Conservation (phyloP, 2,329 filamentous ascomycete species). For the Penicillium occitanis region DNA sequence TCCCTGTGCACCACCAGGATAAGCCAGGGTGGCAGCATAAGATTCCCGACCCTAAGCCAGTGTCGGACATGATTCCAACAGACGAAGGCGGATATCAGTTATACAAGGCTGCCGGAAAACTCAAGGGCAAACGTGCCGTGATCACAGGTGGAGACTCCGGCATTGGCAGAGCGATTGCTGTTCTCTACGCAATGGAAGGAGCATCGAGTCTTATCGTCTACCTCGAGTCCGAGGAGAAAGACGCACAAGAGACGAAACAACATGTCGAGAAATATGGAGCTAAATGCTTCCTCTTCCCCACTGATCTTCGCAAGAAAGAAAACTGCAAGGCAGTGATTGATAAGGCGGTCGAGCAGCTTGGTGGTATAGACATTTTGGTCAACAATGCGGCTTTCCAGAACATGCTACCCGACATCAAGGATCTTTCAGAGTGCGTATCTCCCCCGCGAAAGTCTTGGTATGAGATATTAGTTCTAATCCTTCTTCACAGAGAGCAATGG, state of each 20-base stretch:
- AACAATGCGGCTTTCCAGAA: constrained; percentile 75
- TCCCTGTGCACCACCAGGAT: constrained; percentile 54
- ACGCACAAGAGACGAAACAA: constrained; percentile 72
- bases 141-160: constrained; percentile 81
- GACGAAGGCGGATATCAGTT: constrained; percentile 65
- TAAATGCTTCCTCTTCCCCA: constrained; percentile 63
- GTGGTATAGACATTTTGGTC: constrained; percentile 65
- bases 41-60: constrained; percentile 58
- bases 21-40: constrained; percentile 56
- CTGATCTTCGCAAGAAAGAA: constrained; percentile 63
- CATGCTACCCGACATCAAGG: constrained; percentile 69
- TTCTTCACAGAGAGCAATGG: constrained; percentile 66
- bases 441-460: too few species aligned
- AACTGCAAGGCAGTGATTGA: constrained; percentile 71
- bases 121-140: constrained; percentile 70
- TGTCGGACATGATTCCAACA: constrained; percentile 65
- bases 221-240: constrained; percentile 71
- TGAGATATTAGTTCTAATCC: not conserved
- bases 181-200: constrained; percentile 79
- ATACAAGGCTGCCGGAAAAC: constrained; percentile 74
- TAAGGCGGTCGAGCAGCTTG: constrained; percentile 64
- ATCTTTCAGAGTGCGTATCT: constrained; percentile 63
- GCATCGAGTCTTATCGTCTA: constrained; percentile 73
- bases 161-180: constrained; percentile 72
- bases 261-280: constrained; percentile 66